Conservation (phyloP, 2,329 filamentous ascomycete species). For the Aaosphaeria arxii region DNA sequence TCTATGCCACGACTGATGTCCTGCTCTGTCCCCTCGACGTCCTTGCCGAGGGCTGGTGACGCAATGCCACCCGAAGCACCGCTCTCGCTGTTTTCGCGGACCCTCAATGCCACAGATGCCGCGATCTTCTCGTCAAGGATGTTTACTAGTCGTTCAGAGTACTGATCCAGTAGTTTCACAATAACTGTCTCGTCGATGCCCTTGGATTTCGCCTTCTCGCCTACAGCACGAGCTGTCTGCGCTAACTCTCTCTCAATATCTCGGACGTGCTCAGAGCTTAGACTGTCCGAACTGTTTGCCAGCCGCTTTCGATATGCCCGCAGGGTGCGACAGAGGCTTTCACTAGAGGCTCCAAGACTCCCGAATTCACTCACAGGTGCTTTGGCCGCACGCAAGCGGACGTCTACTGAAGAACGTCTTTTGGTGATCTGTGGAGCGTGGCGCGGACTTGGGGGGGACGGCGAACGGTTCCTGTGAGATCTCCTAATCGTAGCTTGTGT, state of each 20-base stretch:
- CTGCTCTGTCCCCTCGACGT: too few relatives aligned
- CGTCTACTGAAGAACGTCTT: constrained; percentile 50
- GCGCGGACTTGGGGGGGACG: constrained; percentile 40
- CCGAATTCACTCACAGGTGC: constrained; percentile 33
- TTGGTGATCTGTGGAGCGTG: constrained; percentile 31
- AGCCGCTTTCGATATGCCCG: constrained; percentile 60
- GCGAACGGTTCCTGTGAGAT: constrained; percentile 36
- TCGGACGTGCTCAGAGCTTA: constrained; percentile 45
- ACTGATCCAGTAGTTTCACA: constrained; percentile 67
- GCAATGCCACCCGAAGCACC: constrained; percentile 10
- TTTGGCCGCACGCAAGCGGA: constrained; percentile 45
- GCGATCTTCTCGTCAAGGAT: constrained; percentile 70
- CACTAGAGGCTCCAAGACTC: constrained; percentile 43
- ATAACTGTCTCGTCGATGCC: constrained; percentile 42
- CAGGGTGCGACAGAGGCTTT: constrained; percentile 57
- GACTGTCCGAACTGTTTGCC: constrained; percentile 44
- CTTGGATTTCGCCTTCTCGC: constrained; percentile 41
- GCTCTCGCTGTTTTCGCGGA: constrained; percentile 32
- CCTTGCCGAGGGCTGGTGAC: constrained; percentile 4
- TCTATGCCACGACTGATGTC: too few relatives aligned
- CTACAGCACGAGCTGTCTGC: constrained; percentile 43
- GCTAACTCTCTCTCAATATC: constrained; percentile 59
- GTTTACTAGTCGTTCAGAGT: constrained; percentile 68
- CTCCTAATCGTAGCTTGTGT: constrained; percentile 21
- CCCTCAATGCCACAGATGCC: constrained; percentile 35